Conservation (phyloP, 208 protist species). For the Leishmania guyanensis region DNA sequence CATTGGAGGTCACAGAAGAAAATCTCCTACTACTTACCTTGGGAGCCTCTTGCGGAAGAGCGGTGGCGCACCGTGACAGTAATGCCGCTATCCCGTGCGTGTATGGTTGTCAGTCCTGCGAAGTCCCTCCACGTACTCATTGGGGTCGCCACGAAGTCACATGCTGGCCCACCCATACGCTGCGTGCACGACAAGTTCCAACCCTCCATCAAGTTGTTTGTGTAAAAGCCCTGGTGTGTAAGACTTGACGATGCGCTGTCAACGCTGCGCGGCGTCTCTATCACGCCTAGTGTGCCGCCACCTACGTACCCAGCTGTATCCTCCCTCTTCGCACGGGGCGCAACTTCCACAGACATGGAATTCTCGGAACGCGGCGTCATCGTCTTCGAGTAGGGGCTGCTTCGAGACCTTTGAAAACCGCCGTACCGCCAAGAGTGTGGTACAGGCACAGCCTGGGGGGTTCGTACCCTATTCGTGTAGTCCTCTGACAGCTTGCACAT, state of each 20-base stretch:
- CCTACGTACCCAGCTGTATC: background rate
- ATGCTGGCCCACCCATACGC: background rate
- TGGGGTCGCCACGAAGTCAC: background rate
- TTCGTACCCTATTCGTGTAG: background rate
- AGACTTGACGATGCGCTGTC: constrained; percentile 3
- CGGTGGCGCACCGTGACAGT: constrained; percentile 16
- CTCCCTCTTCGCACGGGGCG: background rate
- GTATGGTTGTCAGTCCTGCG: constrained; percentile 7
- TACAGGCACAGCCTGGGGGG: background rate
- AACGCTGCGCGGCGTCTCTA: constrained; percentile 16
- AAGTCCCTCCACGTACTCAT: background rate
- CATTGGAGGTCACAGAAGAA: background rate
- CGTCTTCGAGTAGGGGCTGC: constrained; percentile 2
- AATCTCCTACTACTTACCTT: background rate
- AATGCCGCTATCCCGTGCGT: constrained; percentile 1
- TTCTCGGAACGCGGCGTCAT: constrained; percentile 1
- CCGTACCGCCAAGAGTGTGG: background rate
- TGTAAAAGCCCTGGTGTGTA: constrained; percentile 4
- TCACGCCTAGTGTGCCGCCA: constrained; percentile 2
- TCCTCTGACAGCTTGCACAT: constrained; percentile 24
- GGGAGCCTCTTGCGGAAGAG: background rate
- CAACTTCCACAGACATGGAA: background rate
- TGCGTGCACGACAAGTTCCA: constrained; percentile 8
- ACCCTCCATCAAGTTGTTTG: constrained; percentile 12
- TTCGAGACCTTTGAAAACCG: background rate